These are phyloP conservation scores for Zoysia japonica DNA, from an alignment of 176 grass and related monocot genomes.

Conservation along the genomic window DNA sequence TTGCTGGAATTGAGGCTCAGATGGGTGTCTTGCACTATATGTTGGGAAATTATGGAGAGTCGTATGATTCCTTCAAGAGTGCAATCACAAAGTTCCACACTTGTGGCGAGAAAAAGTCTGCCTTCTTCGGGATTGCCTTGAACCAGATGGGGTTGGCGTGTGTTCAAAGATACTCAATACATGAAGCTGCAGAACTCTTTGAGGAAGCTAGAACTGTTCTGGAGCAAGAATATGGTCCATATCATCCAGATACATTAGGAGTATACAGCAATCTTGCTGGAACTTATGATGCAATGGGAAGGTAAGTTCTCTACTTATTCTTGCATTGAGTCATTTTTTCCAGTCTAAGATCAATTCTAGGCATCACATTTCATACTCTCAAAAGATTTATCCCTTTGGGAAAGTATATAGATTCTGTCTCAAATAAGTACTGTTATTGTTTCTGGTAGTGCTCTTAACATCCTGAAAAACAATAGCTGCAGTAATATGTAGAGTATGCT, in stretches of 20 bases:
- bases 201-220: constrained; percentile 91
- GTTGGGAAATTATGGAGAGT: constrained; percentile 67
- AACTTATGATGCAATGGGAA: constrained; percentile 98
- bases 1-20: constrained; percentile 94
- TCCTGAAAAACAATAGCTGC: constrained; percentile 4
- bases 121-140: constrained; percentile 87
- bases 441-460: constrained; percentile 17
- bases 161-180: constrained; percentile 80
- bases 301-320: constrained; percentile 55
- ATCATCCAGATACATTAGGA: constrained; percentile 88
- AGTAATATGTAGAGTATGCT: constrained; percentile 13
- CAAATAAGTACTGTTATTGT: not conserved
- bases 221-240: constrained; percentile 88
- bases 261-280: constrained; percentile 97
- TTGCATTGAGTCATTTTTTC: not conserved
- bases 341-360: not conserved
- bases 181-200: constrained; percentile 82
- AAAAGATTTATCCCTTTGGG: not conserved
- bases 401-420: not conserved
- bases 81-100: constrained; percentile 80
- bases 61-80: constrained; percentile 80
- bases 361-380: constrained; percentile 9
- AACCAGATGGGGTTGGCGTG: constrained; percentile 93
- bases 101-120: constrained; percentile 87
- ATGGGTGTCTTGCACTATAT: constrained; percentile 96